These are phyloP conservation scores for Citropsis articulata DNA, from an alignment of 345 rosid genomes.

Conservation along the genomic window DNA sequence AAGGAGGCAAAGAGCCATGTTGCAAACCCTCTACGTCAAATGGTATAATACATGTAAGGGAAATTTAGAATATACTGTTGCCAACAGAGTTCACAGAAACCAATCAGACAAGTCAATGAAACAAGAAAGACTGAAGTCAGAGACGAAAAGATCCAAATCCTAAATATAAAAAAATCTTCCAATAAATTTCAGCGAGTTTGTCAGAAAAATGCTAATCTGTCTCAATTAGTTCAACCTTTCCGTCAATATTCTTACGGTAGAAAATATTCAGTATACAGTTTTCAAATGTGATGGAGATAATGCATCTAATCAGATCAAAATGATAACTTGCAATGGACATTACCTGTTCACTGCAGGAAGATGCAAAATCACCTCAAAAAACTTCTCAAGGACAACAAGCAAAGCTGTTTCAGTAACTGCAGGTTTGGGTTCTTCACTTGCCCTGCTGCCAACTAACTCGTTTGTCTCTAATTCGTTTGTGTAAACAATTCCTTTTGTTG, in stretches of 20 bases:
- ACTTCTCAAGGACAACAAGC: constrained; percentile 75
- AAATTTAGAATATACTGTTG: background rate
- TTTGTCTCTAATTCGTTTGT: constrained; percentile 31
- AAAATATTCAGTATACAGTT: background rate
- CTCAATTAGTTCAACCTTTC: background rate
- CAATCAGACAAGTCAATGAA: background rate
- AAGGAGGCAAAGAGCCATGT: background rate
- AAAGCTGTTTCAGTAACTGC: constrained; percentile 75
- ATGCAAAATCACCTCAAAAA: constrained; percentile 68
- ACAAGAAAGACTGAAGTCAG: background rate
- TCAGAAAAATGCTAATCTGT: background rate
- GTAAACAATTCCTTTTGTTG: constrained; percentile 54
- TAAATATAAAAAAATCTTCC: background rate
- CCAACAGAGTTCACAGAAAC: background rate
- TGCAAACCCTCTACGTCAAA: background rate
- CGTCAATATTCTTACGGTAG: background rate
- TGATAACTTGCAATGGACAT: background rate
- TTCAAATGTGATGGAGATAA: background rate
- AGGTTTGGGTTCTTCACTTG: constrained; percentile 54
- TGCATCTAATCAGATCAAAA: background rate
- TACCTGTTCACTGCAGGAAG: constrained; percentile 89
- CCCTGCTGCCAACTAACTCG: constrained; percentile 22
- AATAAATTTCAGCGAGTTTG: background rate
- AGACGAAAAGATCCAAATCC: background rate
- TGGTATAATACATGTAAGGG: background rate